Evolutionary conservation across 2,329 filamentous ascomycete genomes (phyloP).

Genomic region (Xylariaceae sp.): DNA sequence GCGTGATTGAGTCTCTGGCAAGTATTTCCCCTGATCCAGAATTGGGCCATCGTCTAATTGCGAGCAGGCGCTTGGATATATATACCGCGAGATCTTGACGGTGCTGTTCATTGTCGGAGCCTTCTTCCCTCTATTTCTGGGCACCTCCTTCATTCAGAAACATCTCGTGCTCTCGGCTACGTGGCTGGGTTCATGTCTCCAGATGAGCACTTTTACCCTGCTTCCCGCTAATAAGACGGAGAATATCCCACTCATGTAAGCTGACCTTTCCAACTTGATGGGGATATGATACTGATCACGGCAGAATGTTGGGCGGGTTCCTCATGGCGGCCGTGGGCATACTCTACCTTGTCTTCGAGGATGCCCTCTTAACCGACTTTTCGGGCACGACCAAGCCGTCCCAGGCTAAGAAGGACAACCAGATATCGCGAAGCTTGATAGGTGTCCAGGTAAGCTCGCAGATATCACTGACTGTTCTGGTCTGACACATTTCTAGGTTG

Average conservation of each 20-base stretch:
- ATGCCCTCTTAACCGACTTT: constrained; percentile 44
- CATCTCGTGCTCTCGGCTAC: constrained; percentile 57
- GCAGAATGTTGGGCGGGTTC: constrained; percentile 63
- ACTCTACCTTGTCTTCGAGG: constrained; percentile 73
- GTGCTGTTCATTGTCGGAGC: constrained; percentile 67
- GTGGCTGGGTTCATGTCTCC: constrained; percentile 69
- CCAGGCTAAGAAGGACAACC: constrained; percentile 26
- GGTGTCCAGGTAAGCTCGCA: constrained; percentile 52
- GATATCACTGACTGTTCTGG: constrained; percentile 9
- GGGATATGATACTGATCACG: too few relatives aligned
- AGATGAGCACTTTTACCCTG: constrained; percentile 88
- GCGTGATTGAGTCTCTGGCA: constrained; percentile 71
- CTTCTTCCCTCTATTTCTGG: constrained; percentile 72
- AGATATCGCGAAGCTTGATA: constrained; percentile 50
- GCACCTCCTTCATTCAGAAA: constrained; percentile 59
- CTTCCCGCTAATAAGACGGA: constrained; percentile 79
- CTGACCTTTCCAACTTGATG: too few relatives aligned
- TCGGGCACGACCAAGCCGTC: constrained; percentile 20
- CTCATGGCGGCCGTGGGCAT: constrained; percentile 73
- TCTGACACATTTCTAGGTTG: constrained; percentile 41
- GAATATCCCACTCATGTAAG: constrained; percentile 42
- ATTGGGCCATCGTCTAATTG: constrained; percentile 1
- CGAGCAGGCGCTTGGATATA: constrained; percentile 77
- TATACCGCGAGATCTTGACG: constrained; percentile 81
- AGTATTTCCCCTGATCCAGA: constrained; percentile 22